Percentiles rank a stretch among this genome's conserved stretches.
phyloP scores from a whole-genome alignment of 345 rosid species.

The Linum trigynum region DNA sequence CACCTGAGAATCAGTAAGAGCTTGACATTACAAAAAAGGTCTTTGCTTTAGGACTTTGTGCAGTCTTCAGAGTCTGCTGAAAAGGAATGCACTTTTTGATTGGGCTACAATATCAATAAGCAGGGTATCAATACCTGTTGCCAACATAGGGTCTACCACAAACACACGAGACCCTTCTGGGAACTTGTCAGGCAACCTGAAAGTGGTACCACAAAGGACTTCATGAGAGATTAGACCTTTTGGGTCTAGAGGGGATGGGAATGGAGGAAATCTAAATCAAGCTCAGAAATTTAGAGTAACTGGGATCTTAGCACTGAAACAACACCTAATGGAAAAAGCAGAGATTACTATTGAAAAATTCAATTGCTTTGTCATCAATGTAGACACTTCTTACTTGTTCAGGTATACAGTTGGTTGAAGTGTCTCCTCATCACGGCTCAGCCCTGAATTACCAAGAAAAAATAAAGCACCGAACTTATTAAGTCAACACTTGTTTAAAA shows the following conservation, averaged over 20 bases:
- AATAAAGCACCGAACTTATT: not conserved
- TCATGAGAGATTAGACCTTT: too few species aligned
- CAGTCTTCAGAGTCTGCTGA: not conserved
- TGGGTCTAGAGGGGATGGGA: not conserved
- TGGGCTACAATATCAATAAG: not conserved
- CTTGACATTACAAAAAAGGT: not conserved
- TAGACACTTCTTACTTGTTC: conserved; percentile 57
- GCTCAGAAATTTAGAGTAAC: too few species aligned
- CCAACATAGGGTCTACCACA: conserved; percentile 86
- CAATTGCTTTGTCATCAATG: too few species aligned
- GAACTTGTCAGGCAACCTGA: conserved; percentile 73
- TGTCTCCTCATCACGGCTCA: conserved; percentile 72
- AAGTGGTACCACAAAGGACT: conserved; percentile 7
- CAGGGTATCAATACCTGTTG: conserved; percentile 52
- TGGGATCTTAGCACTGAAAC: too few species aligned
- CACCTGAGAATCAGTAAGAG: conserved; percentile 38
- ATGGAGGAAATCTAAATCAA: not conserved
- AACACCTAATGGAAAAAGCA: too few species aligned
- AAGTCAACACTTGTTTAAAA: not conserved
- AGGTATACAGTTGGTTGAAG: conserved; percentile 76
- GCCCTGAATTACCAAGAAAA: conserved; percentile 26
- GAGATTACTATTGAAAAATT: too few species aligned
- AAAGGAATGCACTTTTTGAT: not conserved
- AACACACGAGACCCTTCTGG: conserved; percentile 54
- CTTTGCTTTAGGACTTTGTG: not conserved